Percentiles rank a stretch among this genome's conserved stretches.
These are phyloP conservation scores for Pelomyxa schiedti DNA, from an alignment of 78 protist genomes.

Conservation along the genomic window DNA sequence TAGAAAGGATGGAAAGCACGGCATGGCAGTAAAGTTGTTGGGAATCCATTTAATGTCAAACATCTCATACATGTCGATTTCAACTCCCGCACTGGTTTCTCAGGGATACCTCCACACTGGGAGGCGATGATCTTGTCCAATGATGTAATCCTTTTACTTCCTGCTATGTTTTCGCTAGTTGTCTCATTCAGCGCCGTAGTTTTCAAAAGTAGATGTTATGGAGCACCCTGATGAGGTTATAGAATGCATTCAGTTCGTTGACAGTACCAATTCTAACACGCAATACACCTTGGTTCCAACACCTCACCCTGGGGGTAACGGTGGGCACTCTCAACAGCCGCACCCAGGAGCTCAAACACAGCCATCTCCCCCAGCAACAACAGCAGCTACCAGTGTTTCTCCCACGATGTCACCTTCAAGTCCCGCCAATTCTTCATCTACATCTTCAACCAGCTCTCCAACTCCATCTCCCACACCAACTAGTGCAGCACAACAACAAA, in stretches of 20 bases:
- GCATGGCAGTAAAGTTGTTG: too few species aligned
- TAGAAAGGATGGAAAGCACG: too few species aligned
- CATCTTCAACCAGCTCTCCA: too few species aligned
- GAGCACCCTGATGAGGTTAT: conserved; percentile 45
- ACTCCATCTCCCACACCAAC: conserved; percentile 2
- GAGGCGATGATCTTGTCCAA: conserved; percentile 32
- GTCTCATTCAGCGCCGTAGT: too few species aligned
- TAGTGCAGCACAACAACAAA: conserved; percentile 30
- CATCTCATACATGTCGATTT: conserved; percentile 56
- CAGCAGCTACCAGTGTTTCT: too few species aligned
- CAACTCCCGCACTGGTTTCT: conserved; percentile 49
- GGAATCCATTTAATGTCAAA: conserved; percentile 56
- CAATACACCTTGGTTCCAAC: too few species aligned
- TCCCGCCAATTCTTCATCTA: neutral
- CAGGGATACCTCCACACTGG: conserved; percentile 61
- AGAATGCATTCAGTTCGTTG: conserved; percentile 46
- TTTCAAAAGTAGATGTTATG: conserved; percentile 50
- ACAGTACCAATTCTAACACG: too few species aligned
- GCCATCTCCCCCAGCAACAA: conserved; percentile 1
- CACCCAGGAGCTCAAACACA: conserved; percentile 1
- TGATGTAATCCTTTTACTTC: too few species aligned
- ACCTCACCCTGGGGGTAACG: too few species aligned
- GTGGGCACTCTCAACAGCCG: too few species aligned
- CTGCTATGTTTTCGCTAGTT: too few species aligned
- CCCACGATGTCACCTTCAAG: neutral